Base-by-base conservation (phyloP, 139 green algal genomes). In the Picochlorum costavermella region DNA sequence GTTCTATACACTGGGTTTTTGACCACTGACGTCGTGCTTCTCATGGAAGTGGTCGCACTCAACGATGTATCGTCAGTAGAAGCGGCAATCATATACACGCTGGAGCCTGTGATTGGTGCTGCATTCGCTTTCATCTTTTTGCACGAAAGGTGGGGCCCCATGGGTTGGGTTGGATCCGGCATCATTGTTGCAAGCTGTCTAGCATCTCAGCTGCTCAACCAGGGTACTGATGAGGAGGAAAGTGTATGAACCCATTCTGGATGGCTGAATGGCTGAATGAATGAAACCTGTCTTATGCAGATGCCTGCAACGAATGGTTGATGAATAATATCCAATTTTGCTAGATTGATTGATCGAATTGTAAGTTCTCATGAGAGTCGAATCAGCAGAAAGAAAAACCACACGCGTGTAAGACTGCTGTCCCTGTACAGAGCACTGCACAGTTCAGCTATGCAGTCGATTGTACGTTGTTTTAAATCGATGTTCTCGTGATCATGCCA, bases 31-130 rank as follows among this genome's bases (percentile, higher is more conserved):
- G 30, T 76, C n/a, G 83, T 75, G 20, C 74, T 90, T 23, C 61
- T 86, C 37, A 79, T 87, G 57, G 84, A 90, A 75, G 49, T 84
- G 13, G 50, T 85, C n/a, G 83, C 84, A n/a, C 72, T 91, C 36
- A 70, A 85, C 16, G 60, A 78, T 60, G 81, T 91, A 14, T 67
- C 68, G 0, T 75, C 64, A 1, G 82, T 75, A 11, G 83, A 90
- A 25, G 81, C 78, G 12, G 79, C 81, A 8, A 76, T 91, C 31
- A 73, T 88, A 44, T 91, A 91, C 63, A 82, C 81, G 0, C 23
- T 86, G 45, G 83, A 90, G 69, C 84, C 84, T 2, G 68, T 87
- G 14, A 59, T 84, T 57, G 81, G 78, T 20, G 83, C 78, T 3
- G n/a, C 36, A 17, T 56, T 82, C 11, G 81, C 81, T 5, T 88